Evolutionary conservation across 306 rosid genomes (phyloP), one percentile per base, ranked within the genome.

Genomic region (Rosa rugosa): DNA sequence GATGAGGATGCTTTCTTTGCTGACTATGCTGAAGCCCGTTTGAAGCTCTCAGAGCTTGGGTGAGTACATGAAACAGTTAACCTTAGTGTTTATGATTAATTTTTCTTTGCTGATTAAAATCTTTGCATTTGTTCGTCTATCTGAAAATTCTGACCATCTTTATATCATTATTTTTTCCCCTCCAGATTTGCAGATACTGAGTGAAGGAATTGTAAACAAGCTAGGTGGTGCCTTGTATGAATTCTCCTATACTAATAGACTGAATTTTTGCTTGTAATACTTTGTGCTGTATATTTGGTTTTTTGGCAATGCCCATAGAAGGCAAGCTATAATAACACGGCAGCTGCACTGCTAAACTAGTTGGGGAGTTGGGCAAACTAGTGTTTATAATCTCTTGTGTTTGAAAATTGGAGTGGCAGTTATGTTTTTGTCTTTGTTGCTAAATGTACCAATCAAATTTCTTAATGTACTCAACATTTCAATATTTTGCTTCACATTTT

Each of bases 41-140:
- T 89, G 76, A 89, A 74, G 71, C 92, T 89, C 31, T 86, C 87
- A 0, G 90, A 89, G 69, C 89, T 89, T 23, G 92, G 90, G 89
- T 89, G 75, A 85, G 92, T 71, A 12, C 72, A 12, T n/a, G 69
- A 44, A 11, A 4, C 13, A 7, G 27, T 64, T 36, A 5, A 34
- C 44, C 42, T 66, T 18, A 40, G 11, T 40, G 6, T 66, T 38
- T 66, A 12, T 59, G 10, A 10, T 5, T 71, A 1, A 7, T 6
- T 4, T 20, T 6, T 22, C 2, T 49, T 40, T 59, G 34, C 34
- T 22, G 34, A 23, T 9, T n/a, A 25, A 9, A 59, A 23, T 57
- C 4, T 0, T 51, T 38, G 23, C 22, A 8, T 34, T 22, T 38
- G 5, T 3, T 69, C 11, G 18, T 50, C 40, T 63, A 51, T 53